Evolutionary conservation across 176 grass and related monocot genomes (phyloP).

Genomic region (Otatea glauca): DNA sequence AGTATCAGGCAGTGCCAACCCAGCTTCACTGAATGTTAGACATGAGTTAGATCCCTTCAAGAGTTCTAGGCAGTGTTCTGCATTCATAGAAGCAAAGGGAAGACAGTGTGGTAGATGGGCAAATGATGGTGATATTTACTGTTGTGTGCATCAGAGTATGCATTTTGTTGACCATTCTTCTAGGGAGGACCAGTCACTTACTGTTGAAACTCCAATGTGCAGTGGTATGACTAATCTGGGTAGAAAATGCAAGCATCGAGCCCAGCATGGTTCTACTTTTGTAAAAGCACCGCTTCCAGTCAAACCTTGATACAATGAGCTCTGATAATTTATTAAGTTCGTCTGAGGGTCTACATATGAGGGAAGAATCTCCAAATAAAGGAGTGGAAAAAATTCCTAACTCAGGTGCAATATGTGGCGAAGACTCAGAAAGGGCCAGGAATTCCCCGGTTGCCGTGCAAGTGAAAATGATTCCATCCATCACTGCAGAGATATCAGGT

Average conservation of each 20-base stretch:
- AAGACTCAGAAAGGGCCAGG: slow-evolving; percentile 22
- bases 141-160: slow-evolving; percentile 91
- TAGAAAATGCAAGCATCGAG: slow-evolving; percentile 95
- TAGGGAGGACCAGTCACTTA: slow-evolving; percentile 55
- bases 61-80: slow-evolving; percentile 84
- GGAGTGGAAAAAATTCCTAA: slow-evolving; percentile 41
- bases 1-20: slow-evolving; percentile 44
- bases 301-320: slow-evolving; percentile 53
- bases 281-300: slow-evolving; percentile 81
- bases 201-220: slow-evolving; percentile 66
- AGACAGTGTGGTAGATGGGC: slow-evolving; percentile 98
- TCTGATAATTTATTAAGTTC: slow-evolving; percentile 51
- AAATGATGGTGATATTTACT: slow-evolving; percentile 90
- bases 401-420: slow-evolving; percentile 36
- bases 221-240: slow-evolving; percentile 85
- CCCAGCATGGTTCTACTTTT: slow-evolving; percentile 80
- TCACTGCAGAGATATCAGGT: slow-evolving; percentile 46
- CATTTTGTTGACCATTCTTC: slow-evolving; percentile 58
- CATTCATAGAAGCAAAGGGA: slow-evolving; percentile 86
- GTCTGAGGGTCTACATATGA: slow-evolving; percentile 43
- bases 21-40: slow-evolving; percentile 42
- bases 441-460: slow-evolving; percentile 44
- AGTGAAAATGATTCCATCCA: slow-evolving; percentile 41
- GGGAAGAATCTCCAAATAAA: slow-evolving; percentile 45
- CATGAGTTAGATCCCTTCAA: slow-evolving; percentile 55